Base-by-base conservation (phyloP, 2,329 filamentous ascomycete species). In the Apiospora arundinis region DNA sequence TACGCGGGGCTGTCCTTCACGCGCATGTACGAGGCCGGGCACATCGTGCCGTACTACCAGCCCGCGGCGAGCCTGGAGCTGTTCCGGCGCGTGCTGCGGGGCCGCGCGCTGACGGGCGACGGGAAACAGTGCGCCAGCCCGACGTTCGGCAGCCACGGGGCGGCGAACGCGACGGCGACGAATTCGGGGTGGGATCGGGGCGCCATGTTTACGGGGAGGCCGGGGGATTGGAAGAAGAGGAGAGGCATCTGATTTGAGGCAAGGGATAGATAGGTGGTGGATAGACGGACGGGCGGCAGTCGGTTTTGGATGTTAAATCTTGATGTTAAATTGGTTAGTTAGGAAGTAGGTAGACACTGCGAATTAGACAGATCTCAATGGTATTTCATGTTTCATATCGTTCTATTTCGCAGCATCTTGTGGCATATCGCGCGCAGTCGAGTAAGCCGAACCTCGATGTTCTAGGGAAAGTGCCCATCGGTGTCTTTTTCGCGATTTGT, bases 91-190 rank as follows among this genome's bases (percentile, higher is more conserved):
- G 83, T 83, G 14, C 78, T 89, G 71, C 74, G 76, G 16, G 82
- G 84, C 28, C 77, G 81, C 32, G 86, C 89, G 70, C 23, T 56
- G 49, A 25, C 49, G 25, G 49, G 49, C 5, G 81, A 90, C 70
- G 85, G 85, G 2, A 89, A 90, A 37, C 83, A 85, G 69, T 80
- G 2, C 82, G 79, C 88, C 40, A 70, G 49, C 7, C 80, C 83
- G 0, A 79, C 74, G 0, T 92, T 87, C 79, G 83, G 83, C 69
- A 91, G 89, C 0, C 83, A 84, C 18, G 91, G 91, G 0, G 81
- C 87, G 7, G 78, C 81, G 1, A 88, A 89, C 73, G 84, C 90
- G 2, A 89, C 86, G 0, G 83, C 87, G 70, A 87, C 83, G 1
- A 88, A 89, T 74, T 9, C 56, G 2, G 56, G 56, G 21, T 40